Conservation (phyloP, 805 yeast species). For the Torulaspora maleeae region DNA sequence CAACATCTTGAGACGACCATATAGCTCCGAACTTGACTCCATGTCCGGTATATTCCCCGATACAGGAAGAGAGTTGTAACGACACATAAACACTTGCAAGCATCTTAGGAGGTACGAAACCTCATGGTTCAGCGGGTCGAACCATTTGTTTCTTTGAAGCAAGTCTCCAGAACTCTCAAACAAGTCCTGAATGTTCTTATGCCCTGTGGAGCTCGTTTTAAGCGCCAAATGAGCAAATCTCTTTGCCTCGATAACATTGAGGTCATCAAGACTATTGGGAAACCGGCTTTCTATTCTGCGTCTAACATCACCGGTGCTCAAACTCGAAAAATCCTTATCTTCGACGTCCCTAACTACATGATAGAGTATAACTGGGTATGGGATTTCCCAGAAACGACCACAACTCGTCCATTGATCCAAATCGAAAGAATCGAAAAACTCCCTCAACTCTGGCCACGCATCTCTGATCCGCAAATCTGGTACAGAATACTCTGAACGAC, state of each 20-base stretch:
- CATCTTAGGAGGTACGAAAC: constrained; percentile 7
- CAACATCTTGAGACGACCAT: constrained; percentile 51
- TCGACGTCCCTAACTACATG: constrained; percentile 41
- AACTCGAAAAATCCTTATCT: background rate
- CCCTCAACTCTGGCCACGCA: constrained; percentile 68
- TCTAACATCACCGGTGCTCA: constrained; percentile 1
- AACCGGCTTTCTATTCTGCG: constrained; percentile 1
- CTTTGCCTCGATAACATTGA: constrained; percentile 50
- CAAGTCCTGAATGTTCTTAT: background rate
- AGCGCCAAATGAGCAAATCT: constrained; percentile 41
- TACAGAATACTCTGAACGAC: constrained; percentile 55
- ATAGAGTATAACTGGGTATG: constrained; percentile 47
- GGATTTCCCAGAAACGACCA: constrained; percentile 56
- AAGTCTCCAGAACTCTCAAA: background rate
- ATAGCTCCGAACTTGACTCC: constrained; percentile 69
- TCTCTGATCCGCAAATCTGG: constrained; percentile 61
- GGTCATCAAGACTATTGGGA: constrained; percentile 27
- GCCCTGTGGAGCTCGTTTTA: constrained; percentile 1
- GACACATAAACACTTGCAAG: background rate
- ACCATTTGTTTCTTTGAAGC: constrained; percentile 2
- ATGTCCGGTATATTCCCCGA: constrained; percentile 38
- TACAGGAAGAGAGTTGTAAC: constrained; percentile 1
- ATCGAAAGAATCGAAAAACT: constrained; percentile 48
- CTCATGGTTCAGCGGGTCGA: constrained; percentile 13
- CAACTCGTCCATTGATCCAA: constrained; percentile 22